A percentile compares a stretch with the other conserved stretches of the same genome.
Conservation (phyloP, 805 yeast species). For the Candida sithepensis region DNA sequence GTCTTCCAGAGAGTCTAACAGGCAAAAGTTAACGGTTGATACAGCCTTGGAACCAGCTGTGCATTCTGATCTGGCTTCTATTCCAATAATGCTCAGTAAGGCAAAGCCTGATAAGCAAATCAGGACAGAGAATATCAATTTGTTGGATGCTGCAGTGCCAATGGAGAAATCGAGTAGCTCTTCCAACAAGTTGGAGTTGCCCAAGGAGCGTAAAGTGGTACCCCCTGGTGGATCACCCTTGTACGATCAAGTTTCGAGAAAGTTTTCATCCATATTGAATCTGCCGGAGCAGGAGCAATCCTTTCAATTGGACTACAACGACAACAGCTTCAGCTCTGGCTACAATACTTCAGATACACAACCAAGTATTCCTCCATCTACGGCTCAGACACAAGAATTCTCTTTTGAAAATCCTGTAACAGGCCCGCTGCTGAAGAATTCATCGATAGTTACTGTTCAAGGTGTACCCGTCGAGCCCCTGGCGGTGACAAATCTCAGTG, state of each 20-base stretch:
- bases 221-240: slow-evolving; percentile 14
- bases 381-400: slow-evolving; percentile 3
- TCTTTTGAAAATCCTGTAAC: slow-evolving; percentile 10
- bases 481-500: neutral
- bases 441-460: neutral
- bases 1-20: slow-evolving; percentile 1
- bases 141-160: neutral
- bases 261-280: slow-evolving; percentile 14
- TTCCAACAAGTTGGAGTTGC: neutral
- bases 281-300: slow-evolving; percentile 7
- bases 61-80: slow-evolving; percentile 6
- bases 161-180: neutral
- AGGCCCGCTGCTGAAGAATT: neutral
- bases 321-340: neutral
- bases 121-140: neutral
- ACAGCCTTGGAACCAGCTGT: slow-evolving; percentile 14
- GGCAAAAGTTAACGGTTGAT: slow-evolving; percentile 15
- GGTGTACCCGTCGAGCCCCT: neutral
- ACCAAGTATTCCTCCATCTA: neutral
- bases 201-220: neutral
- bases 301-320: neutral
- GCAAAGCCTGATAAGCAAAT: neutral
- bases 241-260: slow-evolving; percentile 19
- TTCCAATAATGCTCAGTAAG: slow-evolving; percentile 13
- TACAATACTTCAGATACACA: neutral